Evolutionary conservation across 768 basidiomycete species (phyloP).

Genomic region (Mycena epipterygia): DNA sequence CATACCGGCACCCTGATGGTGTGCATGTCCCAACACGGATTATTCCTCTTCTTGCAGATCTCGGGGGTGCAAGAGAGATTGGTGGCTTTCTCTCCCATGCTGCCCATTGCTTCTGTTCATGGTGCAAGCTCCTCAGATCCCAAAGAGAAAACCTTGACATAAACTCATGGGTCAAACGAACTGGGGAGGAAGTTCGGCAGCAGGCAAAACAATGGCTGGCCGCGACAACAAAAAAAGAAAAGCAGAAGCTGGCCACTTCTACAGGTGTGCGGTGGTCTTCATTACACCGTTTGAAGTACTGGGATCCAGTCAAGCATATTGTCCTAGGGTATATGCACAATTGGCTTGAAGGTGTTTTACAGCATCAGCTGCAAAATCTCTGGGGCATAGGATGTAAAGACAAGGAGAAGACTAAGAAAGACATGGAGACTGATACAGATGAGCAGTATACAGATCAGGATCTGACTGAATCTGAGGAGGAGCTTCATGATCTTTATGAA

Average conservation of each 20-base stretch:
- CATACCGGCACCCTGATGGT: too few relatives aligned
- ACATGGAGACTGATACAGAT: not conserved
- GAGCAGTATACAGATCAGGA: not conserved
- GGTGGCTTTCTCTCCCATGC: too few relatives aligned
- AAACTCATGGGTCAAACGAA: too few relatives aligned
- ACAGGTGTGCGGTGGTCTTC: constrained; percentile 35
- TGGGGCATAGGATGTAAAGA: constrained; percentile 36
- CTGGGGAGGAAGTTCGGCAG: too few relatives aligned
- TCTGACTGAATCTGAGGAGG: not conserved
- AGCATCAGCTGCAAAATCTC: constrained; percentile 26
- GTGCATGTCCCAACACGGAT: too few relatives aligned
- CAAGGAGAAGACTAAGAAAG: too few relatives aligned
- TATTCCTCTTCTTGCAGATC: too few relatives aligned
- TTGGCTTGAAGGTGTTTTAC: constrained; percentile 33
- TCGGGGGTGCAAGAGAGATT: too few relatives aligned
- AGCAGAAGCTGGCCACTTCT: not conserved
- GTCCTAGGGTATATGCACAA: constrained; percentile 40
- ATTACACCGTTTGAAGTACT: constrained; percentile 19
- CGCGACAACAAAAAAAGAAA: not conserved
- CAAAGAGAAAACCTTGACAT: too few relatives aligned
- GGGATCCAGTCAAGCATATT: constrained; percentile 34
- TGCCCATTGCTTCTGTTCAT: too few relatives aligned
- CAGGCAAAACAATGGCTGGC: too few relatives aligned
- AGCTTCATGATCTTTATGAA: not conserved
- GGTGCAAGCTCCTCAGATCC: too few relatives aligned